Evolutionary conservation across 2,329 filamentous ascomycete genomes (phyloP).

Genomic region (Trichoderma semiorbis): DNA sequence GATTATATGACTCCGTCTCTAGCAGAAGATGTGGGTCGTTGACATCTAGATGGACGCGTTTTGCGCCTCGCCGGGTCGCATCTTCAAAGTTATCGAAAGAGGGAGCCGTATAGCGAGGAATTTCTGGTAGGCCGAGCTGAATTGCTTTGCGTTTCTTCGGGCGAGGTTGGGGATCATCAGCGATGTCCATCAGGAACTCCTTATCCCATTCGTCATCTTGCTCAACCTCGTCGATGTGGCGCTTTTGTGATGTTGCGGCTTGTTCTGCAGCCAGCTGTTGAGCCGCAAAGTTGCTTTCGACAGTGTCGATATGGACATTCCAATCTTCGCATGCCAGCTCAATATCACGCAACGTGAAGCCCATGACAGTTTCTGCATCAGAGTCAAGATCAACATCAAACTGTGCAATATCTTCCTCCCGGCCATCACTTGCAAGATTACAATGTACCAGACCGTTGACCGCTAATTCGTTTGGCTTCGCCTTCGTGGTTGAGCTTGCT

Average conservation of each 20-base stretch:
- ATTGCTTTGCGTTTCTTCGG: slow-evolving; percentile 66
- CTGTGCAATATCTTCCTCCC: slow-evolving; percentile 37
- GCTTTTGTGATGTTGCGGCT: slow-evolving; percentile 31
- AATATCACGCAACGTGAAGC: slow-evolving; percentile 75
- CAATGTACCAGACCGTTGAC: slow-evolving; percentile 47
- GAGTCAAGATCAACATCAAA: slow-evolving; percentile 51
- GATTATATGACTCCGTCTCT: slow-evolving; percentile 66
- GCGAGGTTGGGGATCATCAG: slow-evolving; percentile 44
- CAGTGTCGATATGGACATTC: slow-evolving; percentile 59
- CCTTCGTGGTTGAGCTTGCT: slow-evolving; percentile 49
- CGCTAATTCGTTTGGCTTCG: slow-evolving; percentile 52
- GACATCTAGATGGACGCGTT: slow-evolving; percentile 77
- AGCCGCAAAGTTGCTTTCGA: slow-evolving; percentile 37
- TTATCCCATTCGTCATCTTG: slow-evolving; percentile 61
- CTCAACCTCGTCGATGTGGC: slow-evolving; percentile 34
- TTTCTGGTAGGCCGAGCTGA: slow-evolving; percentile 56
- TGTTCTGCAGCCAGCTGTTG: slow-evolving; percentile 33
- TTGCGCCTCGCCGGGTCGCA: slow-evolving; percentile 68
- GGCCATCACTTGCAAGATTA: slow-evolving; percentile 36
- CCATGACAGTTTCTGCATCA: slow-evolving; percentile 65
- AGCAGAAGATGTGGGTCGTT: slow-evolving; percentile 85
- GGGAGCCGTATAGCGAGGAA: slow-evolving; percentile 60
- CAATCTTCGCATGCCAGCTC: slow-evolving; percentile 85
- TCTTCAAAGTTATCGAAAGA: slow-evolving; percentile 78
- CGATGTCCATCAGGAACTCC: slow-evolving; percentile 53